Evolutionary conservation across 768 basidiomycete genomes (phyloP), one percentile per base, ranked within the genome.

Genomic region (Sarcodon sp.): DNA sequence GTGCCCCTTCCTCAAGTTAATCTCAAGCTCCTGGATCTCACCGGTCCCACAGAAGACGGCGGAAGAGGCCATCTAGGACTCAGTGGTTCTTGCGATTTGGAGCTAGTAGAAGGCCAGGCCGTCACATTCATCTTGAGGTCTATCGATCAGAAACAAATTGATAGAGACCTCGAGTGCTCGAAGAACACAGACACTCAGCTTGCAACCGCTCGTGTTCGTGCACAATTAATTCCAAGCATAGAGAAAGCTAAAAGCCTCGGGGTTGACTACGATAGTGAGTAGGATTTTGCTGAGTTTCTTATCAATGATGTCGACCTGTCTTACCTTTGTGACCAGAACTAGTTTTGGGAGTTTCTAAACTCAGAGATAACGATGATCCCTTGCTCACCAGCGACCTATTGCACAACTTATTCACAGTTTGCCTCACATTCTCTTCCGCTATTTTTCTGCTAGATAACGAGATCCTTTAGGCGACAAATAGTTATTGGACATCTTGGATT

Each of bases 401-500:
- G 31, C 68, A 72, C 31, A 63, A 66, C 7, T 61, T 89, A 12
- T 66, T 87, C 31, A 64, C 67, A 44, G 86, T 83, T 57, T 41
- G 69, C 39, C 9, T 13, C 21, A 15, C 9, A 33, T 9, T 15
- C 6, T 45, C 16, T 38, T 1, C 18, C 4, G 33, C 11, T 16
- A 3, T 18, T 21, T 3, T 35, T 13, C 33, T 43, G 13, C 38
- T 35, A 10, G 21, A 16, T 3, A 4, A 41, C 16, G 3, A 35
- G 12, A 9, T 46, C 18, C 12, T 47, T 10, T 67, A 72, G 77
- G 73, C 77, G 4, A 96, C 93, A 3, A 80, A 80, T 52, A 64
- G 64, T 21, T 96, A 87, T 61, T 97, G 92, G 92, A 80, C 79
- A 52, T 67, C 76, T 16, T 97, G 93, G 93, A 83, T 96, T 55